Percentiles rank a stretch among this genome's conserved stretches.
These are phyloP conservation scores for Lentinula novae-zelandiae DNA, from an alignment of 1,284 basidiomycete species.

Conservation along the genomic window DNA sequence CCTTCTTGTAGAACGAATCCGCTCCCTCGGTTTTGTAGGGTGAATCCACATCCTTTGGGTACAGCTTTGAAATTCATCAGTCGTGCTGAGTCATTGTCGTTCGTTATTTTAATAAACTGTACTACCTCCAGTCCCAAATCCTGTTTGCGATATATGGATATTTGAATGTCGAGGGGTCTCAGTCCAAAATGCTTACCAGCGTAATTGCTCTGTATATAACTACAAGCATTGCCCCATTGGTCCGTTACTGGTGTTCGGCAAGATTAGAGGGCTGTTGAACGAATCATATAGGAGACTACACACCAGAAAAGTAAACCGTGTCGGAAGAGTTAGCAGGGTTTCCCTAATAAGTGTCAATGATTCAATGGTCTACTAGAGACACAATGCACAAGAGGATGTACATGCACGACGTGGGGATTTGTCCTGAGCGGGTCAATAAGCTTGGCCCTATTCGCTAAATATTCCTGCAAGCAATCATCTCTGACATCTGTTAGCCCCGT, in stretches of 20 bases:
- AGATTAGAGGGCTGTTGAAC: neutral
- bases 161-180: neutral
- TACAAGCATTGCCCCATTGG: slow-evolving; percentile 91
- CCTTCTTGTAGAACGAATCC: slow-evolving; percentile 78
- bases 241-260: slow-evolving; percentile 57
- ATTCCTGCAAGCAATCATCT: slow-evolving; percentile 47
- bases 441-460: slow-evolving; percentile 77
- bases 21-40: slow-evolving; percentile 89
- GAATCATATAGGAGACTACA: slow-evolving; percentile 7
- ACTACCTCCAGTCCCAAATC: slow-evolving; percentile 74
- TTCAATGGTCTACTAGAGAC: neutral
- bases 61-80: slow-evolving; percentile 50
- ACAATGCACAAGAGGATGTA: slow-evolving; percentile 27
- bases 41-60: slow-evolving; percentile 92
- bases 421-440: slow-evolving; percentile 72
- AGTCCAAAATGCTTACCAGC: slow-evolving; percentile 46
- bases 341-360: slow-evolving; percentile 44
- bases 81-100: neutral
- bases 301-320: slow-evolving; percentile 90
- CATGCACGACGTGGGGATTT: slow-evolving; percentile 66
- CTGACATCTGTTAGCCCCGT: neutral
- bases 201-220: slow-evolving; percentile 93
- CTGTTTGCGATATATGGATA: slow-evolving; percentile 27
- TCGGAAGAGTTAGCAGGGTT: slow-evolving; percentile 81
- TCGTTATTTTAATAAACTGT: neutral